Percentiles rank a stretch among this genome's conserved stretches.
Conservation (phyloP, 176 grass and related monocot genomes). For the Zoysia japonica region DNA sequence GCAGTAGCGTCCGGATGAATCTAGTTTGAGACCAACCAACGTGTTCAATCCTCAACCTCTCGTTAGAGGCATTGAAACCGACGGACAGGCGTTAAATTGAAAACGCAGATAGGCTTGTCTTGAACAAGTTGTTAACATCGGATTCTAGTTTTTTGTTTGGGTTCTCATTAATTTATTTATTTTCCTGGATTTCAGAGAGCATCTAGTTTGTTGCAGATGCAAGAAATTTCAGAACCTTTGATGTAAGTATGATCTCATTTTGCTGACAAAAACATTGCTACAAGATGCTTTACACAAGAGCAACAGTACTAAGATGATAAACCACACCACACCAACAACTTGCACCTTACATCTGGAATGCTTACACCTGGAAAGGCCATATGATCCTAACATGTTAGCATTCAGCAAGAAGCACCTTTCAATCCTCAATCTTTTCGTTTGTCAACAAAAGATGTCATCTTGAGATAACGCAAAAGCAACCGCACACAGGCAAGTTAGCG, state of each 20-base stretch:
- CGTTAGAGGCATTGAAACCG: constrained; percentile 20
- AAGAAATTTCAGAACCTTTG: not conserved
- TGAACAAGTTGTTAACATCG: not conserved
- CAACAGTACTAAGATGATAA: constrained; percentile 23
- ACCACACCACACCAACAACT: constrained; percentile 44
- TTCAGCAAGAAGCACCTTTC: constrained; percentile 37
- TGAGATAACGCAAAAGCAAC: constrained; percentile 58
- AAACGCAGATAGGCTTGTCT: not conserved
- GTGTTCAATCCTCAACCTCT: constrained; percentile 43
- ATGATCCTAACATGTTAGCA: constrained; percentile 38
- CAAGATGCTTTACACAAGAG: constrained; percentile 43
- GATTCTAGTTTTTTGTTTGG: not conserved
- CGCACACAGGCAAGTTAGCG: constrained; percentile 42
- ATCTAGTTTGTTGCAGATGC: not conserved
- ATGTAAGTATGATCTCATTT: not conserved
- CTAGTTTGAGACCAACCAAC: constrained; percentile 24
- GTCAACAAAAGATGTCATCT: constrained; percentile 41
- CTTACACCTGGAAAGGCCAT: constrained; percentile 42
- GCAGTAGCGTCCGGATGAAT: constrained; percentile 25
- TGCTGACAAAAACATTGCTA: constrained; percentile 16
- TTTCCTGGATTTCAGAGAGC: not conserved
- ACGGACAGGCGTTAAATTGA: constrained; percentile 12
- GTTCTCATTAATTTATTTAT: not conserved
- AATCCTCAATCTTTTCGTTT: constrained; percentile 26
- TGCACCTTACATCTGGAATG: constrained; percentile 38